Percentiles rank a stretch among this genome's conserved stretches.
Evolutionary conservation across 805 yeast genomes (phyloP).

Genomic region (Nakazawaea pomicola): DNA sequence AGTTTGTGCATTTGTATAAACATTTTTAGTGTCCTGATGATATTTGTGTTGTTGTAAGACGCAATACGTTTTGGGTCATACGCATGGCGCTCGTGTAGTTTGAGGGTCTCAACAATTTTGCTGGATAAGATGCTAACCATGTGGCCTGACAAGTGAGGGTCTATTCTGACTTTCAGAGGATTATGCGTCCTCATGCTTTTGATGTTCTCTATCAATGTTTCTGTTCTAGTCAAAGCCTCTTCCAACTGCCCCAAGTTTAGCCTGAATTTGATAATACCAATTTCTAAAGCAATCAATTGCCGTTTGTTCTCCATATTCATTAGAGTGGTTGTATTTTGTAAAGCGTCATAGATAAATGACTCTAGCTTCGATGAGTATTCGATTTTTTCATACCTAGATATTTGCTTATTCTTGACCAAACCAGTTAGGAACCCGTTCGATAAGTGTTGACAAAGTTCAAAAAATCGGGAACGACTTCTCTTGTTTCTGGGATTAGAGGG

Average conservation of each 20-base stretch:
- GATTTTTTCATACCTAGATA: constrained; percentile 3
- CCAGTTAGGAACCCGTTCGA: constrained; percentile 8
- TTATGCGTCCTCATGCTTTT: neutral
- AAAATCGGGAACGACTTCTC: no score
- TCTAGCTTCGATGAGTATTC: constrained; percentile 1
- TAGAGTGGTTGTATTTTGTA: neutral
- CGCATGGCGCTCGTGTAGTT: neutral
- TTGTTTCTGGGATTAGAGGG: no score
- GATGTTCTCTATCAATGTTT: neutral
- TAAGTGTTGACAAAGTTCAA: constrained; percentile 3
- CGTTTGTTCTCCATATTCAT: neutral
- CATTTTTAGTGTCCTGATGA: constrained; percentile 8
- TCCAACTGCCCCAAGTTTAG: constrained; percentile 4
- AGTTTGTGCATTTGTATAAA: constrained; percentile 9
- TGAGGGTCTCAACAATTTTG: neutral
- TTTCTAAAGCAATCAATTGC: constrained; percentile 2
- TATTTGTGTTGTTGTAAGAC: neutral
- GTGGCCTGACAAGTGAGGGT: neutral
- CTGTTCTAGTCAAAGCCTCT: neutral
- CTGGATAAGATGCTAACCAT: neutral
- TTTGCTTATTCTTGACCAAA: neutral
- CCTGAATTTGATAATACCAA: constrained; percentile 4
- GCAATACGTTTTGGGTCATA: neutral
- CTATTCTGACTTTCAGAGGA: neutral
- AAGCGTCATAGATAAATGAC: constrained; percentile 1